A percentile compares a stretch with the other conserved stretches of the same genome.
These are phyloP conservation scores for Sinapis alba DNA, from an alignment of 441 rosid species.

Conservation along the genomic window DNA sequence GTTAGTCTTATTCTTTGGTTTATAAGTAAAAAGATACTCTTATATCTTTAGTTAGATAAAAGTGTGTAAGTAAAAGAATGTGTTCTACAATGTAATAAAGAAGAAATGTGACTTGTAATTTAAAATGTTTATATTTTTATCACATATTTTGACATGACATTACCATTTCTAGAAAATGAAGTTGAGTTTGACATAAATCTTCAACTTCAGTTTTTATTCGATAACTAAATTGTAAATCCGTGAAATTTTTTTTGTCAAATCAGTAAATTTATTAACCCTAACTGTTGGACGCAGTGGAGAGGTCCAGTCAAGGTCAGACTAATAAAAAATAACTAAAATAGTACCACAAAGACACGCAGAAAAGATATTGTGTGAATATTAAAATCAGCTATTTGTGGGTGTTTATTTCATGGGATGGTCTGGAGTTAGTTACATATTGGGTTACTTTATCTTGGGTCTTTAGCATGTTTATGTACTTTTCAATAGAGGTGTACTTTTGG, in stretches of 20 bases:
- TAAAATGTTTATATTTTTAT: too few relatives aligned
- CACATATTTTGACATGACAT: not conserved
- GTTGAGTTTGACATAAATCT: not conserved
- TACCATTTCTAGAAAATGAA: not conserved
- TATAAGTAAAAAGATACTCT: too few relatives aligned
- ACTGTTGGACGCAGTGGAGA: slow-evolving; percentile 5
- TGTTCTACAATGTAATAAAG: too few relatives aligned
- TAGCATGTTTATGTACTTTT: too few relatives aligned
- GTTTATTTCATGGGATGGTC: slow-evolving; percentile 32
- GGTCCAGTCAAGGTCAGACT: slow-evolving; percentile 23
- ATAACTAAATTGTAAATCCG: not conserved
- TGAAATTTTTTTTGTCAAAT: not conserved
- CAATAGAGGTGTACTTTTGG: too few relatives aligned
- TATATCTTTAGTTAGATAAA: too few relatives aligned
- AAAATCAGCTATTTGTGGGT: slow-evolving; percentile 37
- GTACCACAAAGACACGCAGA: slow-evolving; percentile 22
- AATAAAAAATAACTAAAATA: not conserved
- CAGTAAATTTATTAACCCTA: not conserved
- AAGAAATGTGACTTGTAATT: too few relatives aligned
- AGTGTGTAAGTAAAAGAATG: too few relatives aligned
- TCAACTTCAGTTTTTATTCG: not conserved
- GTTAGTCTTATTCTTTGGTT: too few relatives aligned
- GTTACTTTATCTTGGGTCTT: too few relatives aligned
- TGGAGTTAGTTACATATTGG: too few relatives aligned
- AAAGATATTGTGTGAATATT: slow-evolving; percentile 32